phyloP scores from a whole-genome alignment of 176 grass and related monocot species.

The Poa pratensis region DNA sequence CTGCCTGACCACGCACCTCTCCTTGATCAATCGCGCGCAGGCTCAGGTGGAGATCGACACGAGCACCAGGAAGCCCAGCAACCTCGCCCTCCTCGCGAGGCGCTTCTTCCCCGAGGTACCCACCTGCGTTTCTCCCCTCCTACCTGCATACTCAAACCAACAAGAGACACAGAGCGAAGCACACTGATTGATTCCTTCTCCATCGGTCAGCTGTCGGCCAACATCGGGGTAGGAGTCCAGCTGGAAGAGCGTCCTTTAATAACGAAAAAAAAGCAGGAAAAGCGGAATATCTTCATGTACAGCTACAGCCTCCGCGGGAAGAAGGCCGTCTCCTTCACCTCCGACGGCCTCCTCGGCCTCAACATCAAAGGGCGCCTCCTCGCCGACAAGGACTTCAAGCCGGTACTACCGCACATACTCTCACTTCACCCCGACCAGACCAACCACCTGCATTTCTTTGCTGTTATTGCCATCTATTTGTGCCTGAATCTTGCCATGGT shows the following conservation, averaged over 20 bases:
- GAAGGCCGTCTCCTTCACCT: slow-evolving; percentile 61
- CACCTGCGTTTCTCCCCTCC: neutral
- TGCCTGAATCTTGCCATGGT: neutral
- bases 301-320: slow-evolving; percentile 67
- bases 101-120: slow-evolving; percentile 62
- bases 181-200: neutral
- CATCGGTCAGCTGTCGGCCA: slow-evolving; percentile 58
- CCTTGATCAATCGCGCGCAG: slow-evolving; percentile 28
- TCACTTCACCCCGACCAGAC: neutral
- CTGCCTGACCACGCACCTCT: neutral
- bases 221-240: slow-evolving; percentile 66
- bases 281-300: slow-evolving; percentile 55
- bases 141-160: neutral
- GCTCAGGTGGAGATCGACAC: slow-evolving; percentile 83
- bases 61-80: slow-evolving; percentile 44
- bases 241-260: slow-evolving; percentile 34
- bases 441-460: neutral
- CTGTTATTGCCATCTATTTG: neutral
- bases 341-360: slow-evolving; percentile 48
- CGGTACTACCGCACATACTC: slow-evolving; percentile 39
- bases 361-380: slow-evolving; percentile 67
- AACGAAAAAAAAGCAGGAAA: slow-evolving; percentile 25
- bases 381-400: slow-evolving; percentile 60
- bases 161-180: neutral
- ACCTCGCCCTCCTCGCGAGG: slow-evolving; percentile 66